phyloP scores from a whole-genome alignment of 129 eudicot genomes.

The Kitagawia praeruptora region DNA sequence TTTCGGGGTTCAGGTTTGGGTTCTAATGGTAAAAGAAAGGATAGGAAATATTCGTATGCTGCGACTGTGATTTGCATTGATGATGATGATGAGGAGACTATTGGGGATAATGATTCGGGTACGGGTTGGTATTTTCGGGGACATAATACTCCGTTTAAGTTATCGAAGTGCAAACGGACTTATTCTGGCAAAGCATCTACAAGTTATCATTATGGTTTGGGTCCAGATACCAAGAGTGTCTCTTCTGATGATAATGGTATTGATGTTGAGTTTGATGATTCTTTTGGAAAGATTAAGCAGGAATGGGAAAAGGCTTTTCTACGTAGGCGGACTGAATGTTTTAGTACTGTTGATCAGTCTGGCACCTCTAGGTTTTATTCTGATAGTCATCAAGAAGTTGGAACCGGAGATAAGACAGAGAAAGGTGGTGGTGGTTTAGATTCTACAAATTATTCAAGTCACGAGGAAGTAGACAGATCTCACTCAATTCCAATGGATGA shows the following conservation, averaged over 20 bases:
- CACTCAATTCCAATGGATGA: background rate
- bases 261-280: constrained; percentile 56
- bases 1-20: constrained; percentile 26
- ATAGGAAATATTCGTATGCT: constrained; percentile 16
- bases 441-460: background rate
- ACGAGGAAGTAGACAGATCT: constrained; percentile 7
- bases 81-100: constrained; percentile 40
- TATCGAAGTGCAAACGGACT: constrained; percentile 63
- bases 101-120: constrained; percentile 10
- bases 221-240: constrained; percentile 28
- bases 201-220: constrained; percentile 25
- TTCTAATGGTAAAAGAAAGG: constrained; percentile 27
- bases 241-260: constrained; percentile 35
- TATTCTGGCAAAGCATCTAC: constrained; percentile 38
- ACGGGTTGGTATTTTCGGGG: constrained; percentile 21
- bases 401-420: background rate
- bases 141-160: constrained; percentile 39
- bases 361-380: constrained; percentile 11
- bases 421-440: background rate
- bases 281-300: constrained; percentile 46
- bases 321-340: constrained; percentile 34
- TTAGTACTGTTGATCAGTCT: constrained; percentile 13
- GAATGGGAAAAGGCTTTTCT: constrained; percentile 80
- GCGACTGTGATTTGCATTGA: constrained; percentile 55
- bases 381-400: constrained; percentile 14